Base-by-base conservation (phyloP, 1,284 basidiomycete species). In the Leucoagaricus sp. region DNA sequence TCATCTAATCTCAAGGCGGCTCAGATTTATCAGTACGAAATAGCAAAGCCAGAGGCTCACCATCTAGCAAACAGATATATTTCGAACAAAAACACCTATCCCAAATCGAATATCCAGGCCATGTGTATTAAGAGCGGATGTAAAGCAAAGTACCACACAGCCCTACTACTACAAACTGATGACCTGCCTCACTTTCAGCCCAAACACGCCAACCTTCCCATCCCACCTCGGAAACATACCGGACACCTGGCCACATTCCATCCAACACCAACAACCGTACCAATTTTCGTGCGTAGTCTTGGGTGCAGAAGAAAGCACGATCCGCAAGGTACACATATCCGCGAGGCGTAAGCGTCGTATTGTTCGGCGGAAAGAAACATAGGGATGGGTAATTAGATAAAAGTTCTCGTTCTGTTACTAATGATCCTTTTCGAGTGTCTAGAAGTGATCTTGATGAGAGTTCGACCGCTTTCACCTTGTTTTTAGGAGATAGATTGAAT, bases 301-400 rank as follows among this genome's bases (percentile, higher is more conserved):
- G 41, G 92, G 80, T 0, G 89, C 85, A 0, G 82, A 83, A 62
- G 91, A 5, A 92, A 76, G 67, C 89, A 92, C 25, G 81, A 74
- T 1, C 88, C 90, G 61, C 89, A 92, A 60, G n/a, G n/a, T 84
- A 83, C 44, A 92, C 78, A 60, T 92, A 90, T 0, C 89, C 89
- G 61, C 89, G 92, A 0, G 87, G 88, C 0, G 88, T 90, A 53
- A 91, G 69, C 0, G 87, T 89, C 19, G 90, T 86, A 59, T 88
- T 84, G 0, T 80, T 83, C 1, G 89, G 89, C 1, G 87, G 79
- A 34, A 77, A 84, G 74, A 91, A 89, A 66, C 90, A 92, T 58
- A 92, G 89, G 64, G 89, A 91, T 0, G 79, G 79, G 64, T 89
- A 91, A 2, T 78, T 71, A 0, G 85, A 77, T 15, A 91, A 77